phyloP scores from a whole-genome alignment of 768 basidiomycete genomes.

The Lactifluus piperatus region DNA sequence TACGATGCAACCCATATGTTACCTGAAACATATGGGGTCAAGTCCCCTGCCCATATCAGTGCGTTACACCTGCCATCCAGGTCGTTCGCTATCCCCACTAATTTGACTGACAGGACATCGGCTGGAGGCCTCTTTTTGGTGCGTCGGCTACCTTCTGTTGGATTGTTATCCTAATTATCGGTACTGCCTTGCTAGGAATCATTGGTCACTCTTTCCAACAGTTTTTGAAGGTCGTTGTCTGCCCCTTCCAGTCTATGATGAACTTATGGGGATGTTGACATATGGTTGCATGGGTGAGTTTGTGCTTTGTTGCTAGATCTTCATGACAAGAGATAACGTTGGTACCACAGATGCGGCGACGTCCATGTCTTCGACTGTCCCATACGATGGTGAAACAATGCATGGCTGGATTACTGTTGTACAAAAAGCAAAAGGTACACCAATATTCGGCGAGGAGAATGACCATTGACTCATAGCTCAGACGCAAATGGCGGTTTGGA shows the following conservation, averaged over 20 bases:
- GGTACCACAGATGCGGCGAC: slow-evolving; percentile 11
- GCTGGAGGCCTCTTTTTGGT: slow-evolving; percentile 24
- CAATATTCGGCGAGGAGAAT: too few relatives aligned
- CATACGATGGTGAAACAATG: slow-evolving; percentile 6
- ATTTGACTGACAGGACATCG: slow-evolving; percentile 16
- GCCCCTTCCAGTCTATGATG: slow-evolving; percentile 20
- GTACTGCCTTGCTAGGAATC: slow-evolving; percentile 18
- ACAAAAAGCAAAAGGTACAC: slow-evolving; percentile 2
- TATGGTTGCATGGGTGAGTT: slow-evolving; percentile 33
- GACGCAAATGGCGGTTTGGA: not conserved
- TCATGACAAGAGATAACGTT: not conserved
- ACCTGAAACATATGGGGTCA: slow-evolving; percentile 18
- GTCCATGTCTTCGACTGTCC: slow-evolving; percentile 7
- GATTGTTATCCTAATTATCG: not conserved
- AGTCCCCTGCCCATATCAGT: slow-evolving; percentile 16
- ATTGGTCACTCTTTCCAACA: slow-evolving; percentile 26
- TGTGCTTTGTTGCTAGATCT: not conserved
- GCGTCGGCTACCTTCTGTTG: not conserved
- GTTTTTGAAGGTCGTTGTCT: slow-evolving; percentile 6
- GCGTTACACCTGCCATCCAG: not conserved
- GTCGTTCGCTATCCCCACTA: not conserved
- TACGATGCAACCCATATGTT: slow-evolving; percentile 31
- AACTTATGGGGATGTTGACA: slow-evolving; percentile 31
- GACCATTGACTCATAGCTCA: not conserved
- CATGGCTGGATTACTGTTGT: slow-evolving; percentile 7